Evolutionary conservation across 169 alveolate species (phyloP).

Genomic region (Plasmodium relictum): DNA sequence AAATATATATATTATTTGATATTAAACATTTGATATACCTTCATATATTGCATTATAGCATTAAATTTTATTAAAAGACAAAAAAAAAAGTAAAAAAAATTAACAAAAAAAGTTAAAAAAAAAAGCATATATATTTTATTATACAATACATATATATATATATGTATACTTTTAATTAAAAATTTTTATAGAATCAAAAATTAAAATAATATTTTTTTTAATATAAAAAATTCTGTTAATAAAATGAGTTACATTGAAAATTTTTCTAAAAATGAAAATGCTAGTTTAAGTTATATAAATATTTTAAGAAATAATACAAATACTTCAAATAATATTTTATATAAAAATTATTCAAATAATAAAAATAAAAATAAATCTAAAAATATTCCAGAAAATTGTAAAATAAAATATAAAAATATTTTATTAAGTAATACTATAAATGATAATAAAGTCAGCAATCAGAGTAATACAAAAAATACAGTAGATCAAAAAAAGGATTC

Average conservation of each 20-base stretch:
- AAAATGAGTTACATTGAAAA: background rate
- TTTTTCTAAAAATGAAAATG: background rate
- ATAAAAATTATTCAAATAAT: background rate
- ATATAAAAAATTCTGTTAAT: background rate
- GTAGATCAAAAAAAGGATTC: background rate
- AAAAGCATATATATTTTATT: too few species aligned
- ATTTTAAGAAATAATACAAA: background rate
- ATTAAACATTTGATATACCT: too few species aligned
- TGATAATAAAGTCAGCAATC: background rate
- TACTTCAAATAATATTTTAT: background rate
- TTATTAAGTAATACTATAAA: background rate
- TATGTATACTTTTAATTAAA: too few species aligned
- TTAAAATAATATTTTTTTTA: background rate
- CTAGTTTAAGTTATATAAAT: background rate
- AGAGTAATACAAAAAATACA: background rate
- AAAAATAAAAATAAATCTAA: background rate
- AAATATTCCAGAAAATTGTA: background rate
- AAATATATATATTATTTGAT: too few species aligned
- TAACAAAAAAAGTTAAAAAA: too few species aligned
- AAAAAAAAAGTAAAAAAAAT: too few species aligned
- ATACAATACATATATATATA: too few species aligned
- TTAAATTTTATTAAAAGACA: too few species aligned
- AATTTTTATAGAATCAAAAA: too few species aligned
- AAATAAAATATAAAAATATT: background rate
- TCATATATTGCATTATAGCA: too few species aligned